Evolutionary conservation across 2,329 filamentous ascomycete genomes (phyloP).

Genomic region (Colletotrichum brevisporum): DNA sequence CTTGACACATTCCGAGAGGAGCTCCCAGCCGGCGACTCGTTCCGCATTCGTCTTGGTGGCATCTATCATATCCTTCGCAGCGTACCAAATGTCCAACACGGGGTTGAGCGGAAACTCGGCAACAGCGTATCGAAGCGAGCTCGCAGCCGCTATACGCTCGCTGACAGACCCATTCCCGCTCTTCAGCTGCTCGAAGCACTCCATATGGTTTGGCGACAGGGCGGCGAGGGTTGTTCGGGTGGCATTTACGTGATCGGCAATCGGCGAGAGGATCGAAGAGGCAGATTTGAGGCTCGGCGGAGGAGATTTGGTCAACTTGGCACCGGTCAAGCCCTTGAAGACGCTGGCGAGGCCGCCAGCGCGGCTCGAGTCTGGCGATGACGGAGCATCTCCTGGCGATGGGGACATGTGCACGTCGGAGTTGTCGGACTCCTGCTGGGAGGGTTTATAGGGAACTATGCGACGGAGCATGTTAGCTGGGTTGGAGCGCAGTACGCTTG

Average conservation of each 20-base stretch:
- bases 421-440: slow-evolving; percentile 24
- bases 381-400: slow-evolving; percentile 68
- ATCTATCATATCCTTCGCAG: slow-evolving; percentile 75
- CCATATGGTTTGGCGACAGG: slow-evolving; percentile 66
- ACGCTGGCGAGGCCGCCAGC: slow-evolving; percentile 73
- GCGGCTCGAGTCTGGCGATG: slow-evolving; percentile 68
- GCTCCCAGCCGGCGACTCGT: slow-evolving; percentile 74
- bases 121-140: slow-evolving; percentile 69
- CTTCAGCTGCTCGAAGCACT: slow-evolving; percentile 68
- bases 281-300: slow-evolving; percentile 58
- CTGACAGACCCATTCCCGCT: slow-evolving; percentile 58
- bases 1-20: slow-evolving; percentile 76
- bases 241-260: slow-evolving; percentile 62
- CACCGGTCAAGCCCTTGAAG: slow-evolving; percentile 73
- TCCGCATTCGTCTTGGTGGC: slow-evolving; percentile 66
- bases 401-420: slow-evolving; percentile 71
- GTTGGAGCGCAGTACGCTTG: slow-evolving; percentile 14
- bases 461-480: slow-evolving; percentile 40
- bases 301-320: slow-evolving; percentile 67
- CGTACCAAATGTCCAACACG: slow-evolving; percentile 75
- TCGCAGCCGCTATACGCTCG: slow-evolving; percentile 71
- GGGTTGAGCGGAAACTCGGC: slow-evolving; percentile 72
- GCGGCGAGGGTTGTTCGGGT: slow-evolving; percentile 56
- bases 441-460: slow-evolving; percentile 30
- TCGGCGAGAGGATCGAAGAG: slow-evolving; percentile 53